Conservation (phyloP, 495 filamentous ascomycete species). For the Neurospora discreta region DNA sequence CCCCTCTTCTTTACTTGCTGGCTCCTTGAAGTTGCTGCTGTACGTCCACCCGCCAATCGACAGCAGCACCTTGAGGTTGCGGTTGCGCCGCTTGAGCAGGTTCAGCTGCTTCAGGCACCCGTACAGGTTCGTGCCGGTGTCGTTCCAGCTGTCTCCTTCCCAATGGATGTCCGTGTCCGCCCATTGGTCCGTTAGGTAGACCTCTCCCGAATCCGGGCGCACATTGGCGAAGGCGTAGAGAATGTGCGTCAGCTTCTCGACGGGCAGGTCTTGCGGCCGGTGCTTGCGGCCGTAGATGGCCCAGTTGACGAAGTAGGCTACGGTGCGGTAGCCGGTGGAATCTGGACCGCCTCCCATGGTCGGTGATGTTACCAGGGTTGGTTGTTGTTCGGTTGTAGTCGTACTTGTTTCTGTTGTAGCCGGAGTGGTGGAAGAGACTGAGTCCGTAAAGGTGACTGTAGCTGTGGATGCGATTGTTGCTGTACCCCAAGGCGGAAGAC, state of each 20-base stretch:
- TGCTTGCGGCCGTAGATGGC: constrained; percentile 88
- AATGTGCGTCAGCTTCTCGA: constrained; percentile 79
- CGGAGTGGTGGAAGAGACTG: background rate
- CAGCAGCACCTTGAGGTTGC: constrained; percentile 81
- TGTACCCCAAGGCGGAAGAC: background rate
- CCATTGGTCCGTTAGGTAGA: constrained; percentile 71
- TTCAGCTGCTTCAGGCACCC: constrained; percentile 91
- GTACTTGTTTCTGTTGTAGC: background rate
- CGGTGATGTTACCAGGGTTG: constrained; percentile 7
- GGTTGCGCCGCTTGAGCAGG: constrained; percentile 77
- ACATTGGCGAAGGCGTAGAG: constrained; percentile 67
- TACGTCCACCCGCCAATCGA: constrained; percentile 98
- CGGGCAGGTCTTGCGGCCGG: constrained; percentile 77
- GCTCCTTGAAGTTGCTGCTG: constrained; percentile 69
- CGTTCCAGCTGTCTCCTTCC: constrained; percentile 64
- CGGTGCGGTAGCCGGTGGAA: constrained; percentile 45
- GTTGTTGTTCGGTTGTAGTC: background rate
- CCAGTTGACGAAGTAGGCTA: constrained; percentile 88
- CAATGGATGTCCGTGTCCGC: constrained; percentile 86
- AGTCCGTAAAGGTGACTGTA: background rate
- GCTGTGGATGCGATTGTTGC: background rate
- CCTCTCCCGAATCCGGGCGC: constrained; percentile 51
- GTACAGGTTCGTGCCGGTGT: constrained; percentile 65
- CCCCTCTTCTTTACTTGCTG: constrained; percentile 53
- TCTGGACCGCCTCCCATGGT: constrained; percentile 35